Percentiles rank a stretch among this genome's conserved stretches.
Evolutionary conservation across 2,329 filamentous ascomycete species (phyloP).

Genomic region (Fusarium agapanthi): DNA sequence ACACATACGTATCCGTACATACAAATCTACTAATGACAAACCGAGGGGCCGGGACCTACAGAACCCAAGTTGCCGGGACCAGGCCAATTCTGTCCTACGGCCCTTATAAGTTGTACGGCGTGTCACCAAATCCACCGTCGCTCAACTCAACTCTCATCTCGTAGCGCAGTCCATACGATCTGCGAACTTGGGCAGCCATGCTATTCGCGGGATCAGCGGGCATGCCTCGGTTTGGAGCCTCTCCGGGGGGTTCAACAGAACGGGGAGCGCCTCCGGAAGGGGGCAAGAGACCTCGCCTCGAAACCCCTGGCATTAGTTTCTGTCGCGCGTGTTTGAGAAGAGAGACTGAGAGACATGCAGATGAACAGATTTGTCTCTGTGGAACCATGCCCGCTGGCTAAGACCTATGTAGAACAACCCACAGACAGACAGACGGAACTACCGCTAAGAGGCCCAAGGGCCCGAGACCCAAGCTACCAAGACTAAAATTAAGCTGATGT

Average conservation of each 20-base stretch:
- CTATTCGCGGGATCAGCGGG: conserved; percentile 9
- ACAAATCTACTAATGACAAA: not conserved
- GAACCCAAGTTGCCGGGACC: conserved; percentile 22
- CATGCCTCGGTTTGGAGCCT: conserved; percentile 12
- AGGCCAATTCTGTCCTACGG: conserved; percentile 2
- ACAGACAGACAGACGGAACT: not conserved
- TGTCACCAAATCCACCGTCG: conserved; percentile 20
- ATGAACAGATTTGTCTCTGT: not conserved
- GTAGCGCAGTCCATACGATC: not conserved
- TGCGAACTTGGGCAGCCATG: conserved; percentile 15
- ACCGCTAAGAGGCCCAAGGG: not conserved
- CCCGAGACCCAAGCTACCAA: not conserved
- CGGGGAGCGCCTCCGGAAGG: conserved; percentile 2
- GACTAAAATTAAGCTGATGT: not conserved
- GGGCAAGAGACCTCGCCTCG: not conserved
- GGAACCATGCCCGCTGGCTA: not conserved
- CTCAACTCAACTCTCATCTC: not conserved
- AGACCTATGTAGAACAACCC: not conserved
- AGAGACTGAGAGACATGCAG: not conserved
- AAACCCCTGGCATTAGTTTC: conserved; percentile 6
- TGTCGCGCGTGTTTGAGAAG: not conserved
- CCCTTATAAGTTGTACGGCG: conserved; percentile 11
- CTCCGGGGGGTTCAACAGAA: not conserved
- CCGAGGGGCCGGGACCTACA: conserved; percentile 2
- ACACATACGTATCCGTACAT: not conserved